Evolutionary conservation across 495 filamentous ascomycete species (phyloP), one percentile per base, ranked within the genome.

Genomic region (Glutinoglossum americanum): DNA sequence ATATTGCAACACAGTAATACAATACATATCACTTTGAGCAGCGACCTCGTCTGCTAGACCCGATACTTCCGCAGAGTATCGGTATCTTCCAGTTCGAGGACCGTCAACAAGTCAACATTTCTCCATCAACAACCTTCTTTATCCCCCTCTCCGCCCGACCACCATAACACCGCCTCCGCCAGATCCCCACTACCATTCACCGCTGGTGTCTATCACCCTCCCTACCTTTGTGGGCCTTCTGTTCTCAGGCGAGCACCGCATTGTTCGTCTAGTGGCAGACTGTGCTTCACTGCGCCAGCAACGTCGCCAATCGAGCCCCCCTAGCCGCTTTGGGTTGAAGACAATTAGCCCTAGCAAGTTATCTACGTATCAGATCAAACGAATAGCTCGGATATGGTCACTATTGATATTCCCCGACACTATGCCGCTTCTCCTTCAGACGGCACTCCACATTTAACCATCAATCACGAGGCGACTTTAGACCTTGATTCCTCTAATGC

Each of bases 401-500:
- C 78, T 73, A 75, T 79, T 71, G 79, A 78, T 61, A 87, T 89
- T 61, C 85, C 87, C 66, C 76, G 76, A 69, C 72, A 86, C 68
- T 85, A 88, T 67, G 85, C 85, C 60, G 74, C 80, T 61, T 89
- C 86, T 67, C 85, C 86, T 64, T 86, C 83, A 54, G 76, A 77
- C 64, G 87, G 80, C 59, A 89, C 87, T 41, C 88, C 87, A 51
- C 81, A 87, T 66, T 70, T 94, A 73, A 94, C 87, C 51, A 97
- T 99, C 79, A 97, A 97, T 74, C 87, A 88, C 73, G 88, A 92
- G 71, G 84, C 89, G 60, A 86, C 89, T 59, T 78, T 89, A 62
- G 93, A 95, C 70, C 80, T 97, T 57, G 93, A 99, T 71, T 95
- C 90, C 58, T 86, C 73, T 75, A 94, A 87, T 78, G 89, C 89